These are phyloP conservation scores for Pulchroboletus neoregius DNA, from an alignment of 1,284 basidiomycete genomes.

Conservation along the genomic window DNA sequence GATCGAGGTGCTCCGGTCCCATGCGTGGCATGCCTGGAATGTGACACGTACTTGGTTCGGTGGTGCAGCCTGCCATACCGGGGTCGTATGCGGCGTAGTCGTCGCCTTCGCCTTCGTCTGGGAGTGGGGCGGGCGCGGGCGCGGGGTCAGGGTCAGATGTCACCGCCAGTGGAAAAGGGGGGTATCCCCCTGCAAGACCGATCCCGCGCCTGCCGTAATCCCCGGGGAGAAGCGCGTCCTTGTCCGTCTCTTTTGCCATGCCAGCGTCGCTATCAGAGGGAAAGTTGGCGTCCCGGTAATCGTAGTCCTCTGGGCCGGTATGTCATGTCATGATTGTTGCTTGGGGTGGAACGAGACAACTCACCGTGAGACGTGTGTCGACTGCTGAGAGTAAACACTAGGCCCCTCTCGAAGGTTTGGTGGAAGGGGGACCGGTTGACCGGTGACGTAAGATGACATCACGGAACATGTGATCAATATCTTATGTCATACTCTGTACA, in stretches of 20 bases:
- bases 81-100: slow-evolving; percentile 22
- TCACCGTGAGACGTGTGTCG: slow-evolving; percentile 5
- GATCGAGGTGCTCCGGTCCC: neutral
- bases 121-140: no score
- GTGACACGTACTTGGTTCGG: neutral
- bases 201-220: slow-evolving; percentile 6
- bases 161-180: no score
- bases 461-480: neutral
- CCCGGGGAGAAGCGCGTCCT: slow-evolving; percentile 4
- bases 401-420: neutral
- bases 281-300: slow-evolving; percentile 4
- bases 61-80: slow-evolving; percentile 24
- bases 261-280: slow-evolving; percentile 7
- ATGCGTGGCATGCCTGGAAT: slow-evolving; percentile 16
- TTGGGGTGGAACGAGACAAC: neutral
- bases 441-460: neutral
- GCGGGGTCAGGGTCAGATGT: no score
- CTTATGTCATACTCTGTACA: no score
- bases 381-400: neutral
- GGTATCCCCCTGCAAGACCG: slow-evolving; percentile 8
- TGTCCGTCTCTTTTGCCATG: neutral
- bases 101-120: slow-evolving; percentile 1
- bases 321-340: neutral
- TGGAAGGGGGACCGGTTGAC: no score
- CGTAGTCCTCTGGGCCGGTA: slow-evolving; percentile 8